These are phyloP conservation scores for Rhizopogon vesiculosus DNA, from an alignment of 768 basidiomycete genomes.

Conservation along the genomic window DNA sequence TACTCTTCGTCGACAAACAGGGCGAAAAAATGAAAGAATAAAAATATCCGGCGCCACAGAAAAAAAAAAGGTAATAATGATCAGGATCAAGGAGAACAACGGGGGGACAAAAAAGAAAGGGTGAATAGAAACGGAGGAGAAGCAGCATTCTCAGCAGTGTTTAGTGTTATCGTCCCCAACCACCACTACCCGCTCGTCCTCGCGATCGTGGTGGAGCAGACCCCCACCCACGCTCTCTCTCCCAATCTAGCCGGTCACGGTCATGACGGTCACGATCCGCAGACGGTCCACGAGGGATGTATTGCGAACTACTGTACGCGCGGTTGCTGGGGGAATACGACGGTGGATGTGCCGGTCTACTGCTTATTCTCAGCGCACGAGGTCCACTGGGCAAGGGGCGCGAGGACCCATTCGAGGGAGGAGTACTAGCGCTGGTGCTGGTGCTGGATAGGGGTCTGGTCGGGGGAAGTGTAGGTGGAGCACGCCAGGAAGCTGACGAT, in stretches of 20 bases:
- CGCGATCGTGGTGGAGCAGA: conserved; percentile 19
- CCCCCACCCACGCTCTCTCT: conserved; percentile 27
- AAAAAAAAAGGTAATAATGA: conserved; percentile 29
- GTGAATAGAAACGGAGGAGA: not conserved
- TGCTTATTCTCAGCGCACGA: conserved; percentile 31
- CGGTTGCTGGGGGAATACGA: conserved; percentile 14
- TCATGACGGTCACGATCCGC: conserved; percentile 47
- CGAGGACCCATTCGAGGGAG: conserved; percentile 15
- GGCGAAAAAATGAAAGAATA: conserved; percentile 2
- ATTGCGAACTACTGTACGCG: conserved; percentile 24
- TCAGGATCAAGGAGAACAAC: conserved; percentile 12
- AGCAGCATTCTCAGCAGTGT: conserved; percentile 1
- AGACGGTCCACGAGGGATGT: conserved; percentile 46
- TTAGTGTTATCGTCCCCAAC: conserved; percentile 25
- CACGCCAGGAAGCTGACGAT: conserved; percentile 19
- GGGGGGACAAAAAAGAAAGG: not conserved
- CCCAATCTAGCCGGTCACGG: conserved; percentile 29
- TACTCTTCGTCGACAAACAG: not conserved
- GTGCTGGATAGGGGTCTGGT: conserved; percentile 23
- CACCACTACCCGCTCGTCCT: conserved; percentile 31
- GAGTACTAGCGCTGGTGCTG: not conserved
- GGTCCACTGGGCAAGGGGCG: conserved; percentile 36
- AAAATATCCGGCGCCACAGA: not conserved
- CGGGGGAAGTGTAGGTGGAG: conserved; percentile 24
- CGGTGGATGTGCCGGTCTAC: conserved; percentile 16